A percentile compares a stretch with the other conserved stretches of the same genome.
phyloP scores from a whole-genome alignment of 306 rosid species.

The Trifolium pratense region DNA sequence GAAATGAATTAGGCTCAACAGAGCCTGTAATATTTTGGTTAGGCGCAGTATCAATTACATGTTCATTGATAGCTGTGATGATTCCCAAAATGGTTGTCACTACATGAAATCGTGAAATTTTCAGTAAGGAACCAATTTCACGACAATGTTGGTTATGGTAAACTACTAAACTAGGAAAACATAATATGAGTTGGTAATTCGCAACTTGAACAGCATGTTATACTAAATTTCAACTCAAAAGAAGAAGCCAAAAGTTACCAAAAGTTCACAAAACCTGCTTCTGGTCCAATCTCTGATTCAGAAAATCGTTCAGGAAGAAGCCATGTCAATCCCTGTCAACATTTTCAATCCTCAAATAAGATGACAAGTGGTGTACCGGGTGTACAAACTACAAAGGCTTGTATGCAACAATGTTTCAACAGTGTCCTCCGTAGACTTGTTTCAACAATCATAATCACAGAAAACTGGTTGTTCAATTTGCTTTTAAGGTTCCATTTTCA shows the following conservation, averaged over 20 bases:
- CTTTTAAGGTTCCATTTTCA: no score
- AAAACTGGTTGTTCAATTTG: no score
- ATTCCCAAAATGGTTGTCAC: constrained; percentile 83
- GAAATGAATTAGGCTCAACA: constrained; percentile 60
- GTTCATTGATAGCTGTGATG: constrained; percentile 85
- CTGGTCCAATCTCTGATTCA: constrained; percentile 96
- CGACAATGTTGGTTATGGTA: constrained; percentile 1
- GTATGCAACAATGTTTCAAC: constrained; percentile 25
- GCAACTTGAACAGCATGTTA: background rate
- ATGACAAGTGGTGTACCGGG: constrained; percentile 11
- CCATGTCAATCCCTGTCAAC: constrained; percentile 91
- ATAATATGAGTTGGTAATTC: constrained; percentile 15
- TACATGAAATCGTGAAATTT: constrained; percentile 57
- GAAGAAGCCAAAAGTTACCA: constrained; percentile 72
- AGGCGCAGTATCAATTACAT: constrained; percentile 74
- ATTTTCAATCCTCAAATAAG: constrained; percentile 48
- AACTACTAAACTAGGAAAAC: background rate
- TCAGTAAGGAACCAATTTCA: constrained; percentile 29
- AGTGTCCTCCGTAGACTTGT: constrained; percentile 11
- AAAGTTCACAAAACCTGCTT: constrained; percentile 99
- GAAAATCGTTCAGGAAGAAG: constrained; percentile 97
- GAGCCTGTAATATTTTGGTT: constrained; percentile 51
- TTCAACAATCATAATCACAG: constrained; percentile 17
- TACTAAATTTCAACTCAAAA: constrained; percentile 43
- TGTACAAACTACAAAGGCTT: background rate